A percentile compares a stretch with the other conserved stretches of the same genome.
Conservation (phyloP, 768 basidiomycete genomes). For the Mycena polygramma region DNA sequence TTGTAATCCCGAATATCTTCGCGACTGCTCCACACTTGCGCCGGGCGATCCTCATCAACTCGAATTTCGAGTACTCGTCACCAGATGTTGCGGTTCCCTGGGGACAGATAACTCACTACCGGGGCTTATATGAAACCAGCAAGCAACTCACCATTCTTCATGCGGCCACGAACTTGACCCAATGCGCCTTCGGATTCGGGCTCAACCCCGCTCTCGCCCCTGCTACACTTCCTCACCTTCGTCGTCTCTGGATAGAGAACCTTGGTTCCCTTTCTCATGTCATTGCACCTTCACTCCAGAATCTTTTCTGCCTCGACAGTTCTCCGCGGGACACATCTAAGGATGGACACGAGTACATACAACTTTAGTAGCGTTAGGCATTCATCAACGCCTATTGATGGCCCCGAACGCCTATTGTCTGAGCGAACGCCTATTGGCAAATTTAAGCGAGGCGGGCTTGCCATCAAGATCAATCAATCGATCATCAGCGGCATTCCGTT, state of each 20-base stretch:
- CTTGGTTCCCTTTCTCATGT: not conserved
- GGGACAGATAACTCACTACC: not conserved
- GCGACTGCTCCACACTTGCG: not conserved
- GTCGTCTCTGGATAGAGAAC: not conserved
- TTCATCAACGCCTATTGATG: too few species aligned
- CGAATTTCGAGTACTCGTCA: not conserved
- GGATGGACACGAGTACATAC: too few species aligned
- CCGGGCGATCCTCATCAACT: not conserved
- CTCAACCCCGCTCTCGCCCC: not conserved
- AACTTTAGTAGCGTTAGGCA: too few species aligned
- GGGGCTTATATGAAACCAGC: not conserved
- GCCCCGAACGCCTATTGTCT: too few species aligned
- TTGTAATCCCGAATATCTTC: not conserved
- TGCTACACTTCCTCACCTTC: not conserved
- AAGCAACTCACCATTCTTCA: not conserved
- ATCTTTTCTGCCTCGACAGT: not conserved
- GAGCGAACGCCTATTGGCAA: too few species aligned
- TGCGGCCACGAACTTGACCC: not conserved
- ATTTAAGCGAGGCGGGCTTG: too few species aligned
- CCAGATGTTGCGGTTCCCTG: not conserved
- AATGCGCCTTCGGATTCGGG: not conserved
- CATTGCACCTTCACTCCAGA: not conserved
- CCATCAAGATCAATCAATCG: too few species aligned
- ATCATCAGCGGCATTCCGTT: too few species aligned
- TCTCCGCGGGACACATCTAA: too few species aligned